A percentile compares a stretch with the other conserved stretches of the same genome.
Conservation (phyloP, 2,329 filamentous ascomycete genomes). For the Clarireedia paspali region DNA sequence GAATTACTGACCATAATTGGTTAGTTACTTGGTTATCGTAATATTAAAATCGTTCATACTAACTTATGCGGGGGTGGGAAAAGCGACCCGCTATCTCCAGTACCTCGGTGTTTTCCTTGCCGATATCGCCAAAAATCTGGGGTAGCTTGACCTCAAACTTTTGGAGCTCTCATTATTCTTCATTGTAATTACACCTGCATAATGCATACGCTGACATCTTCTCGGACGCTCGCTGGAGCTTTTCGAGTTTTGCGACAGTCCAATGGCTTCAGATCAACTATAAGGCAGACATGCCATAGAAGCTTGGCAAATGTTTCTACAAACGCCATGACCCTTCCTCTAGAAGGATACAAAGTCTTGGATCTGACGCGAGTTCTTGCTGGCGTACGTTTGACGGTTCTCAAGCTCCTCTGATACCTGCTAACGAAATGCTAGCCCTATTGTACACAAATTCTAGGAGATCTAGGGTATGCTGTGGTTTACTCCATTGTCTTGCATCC, state of each 20-base stretch:
- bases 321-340: slow-evolving; percentile 49
- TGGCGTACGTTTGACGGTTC: slow-evolving; percentile 56
- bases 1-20: too few relatives aligned
- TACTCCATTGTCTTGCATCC: slow-evolving; percentile 12
- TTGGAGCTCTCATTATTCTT: background rate
- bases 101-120: background rate
- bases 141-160: slow-evolving; percentile 5
- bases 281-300: slow-evolving; percentile 13
- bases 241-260: slow-evolving; percentile 9
- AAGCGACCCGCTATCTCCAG: background rate
- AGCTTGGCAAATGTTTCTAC: slow-evolving; percentile 16
- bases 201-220: slow-evolving; percentile 12
- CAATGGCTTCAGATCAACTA: slow-evolving; percentile 14
- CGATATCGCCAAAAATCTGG: slow-evolving; percentile 9
- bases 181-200: slow-evolving; percentile 3
- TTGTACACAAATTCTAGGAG: slow-evolving; percentile 92
- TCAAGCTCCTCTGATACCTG: background rate
- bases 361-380: slow-evolving; percentile 97
- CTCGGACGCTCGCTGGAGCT: slow-evolving; percentile 16
- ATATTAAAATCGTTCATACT: background rate
- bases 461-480: slow-evolving; percentile 68
- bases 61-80: background rate
- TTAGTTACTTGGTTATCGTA: too few relatives aligned
- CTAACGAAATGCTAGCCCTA: slow-evolving; percentile 59
- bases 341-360: slow-evolving; percentile 80